Conservation (phyloP, 2,329 filamentous ascomycete genomes). For the Stachybotrys echinatus region DNA sequence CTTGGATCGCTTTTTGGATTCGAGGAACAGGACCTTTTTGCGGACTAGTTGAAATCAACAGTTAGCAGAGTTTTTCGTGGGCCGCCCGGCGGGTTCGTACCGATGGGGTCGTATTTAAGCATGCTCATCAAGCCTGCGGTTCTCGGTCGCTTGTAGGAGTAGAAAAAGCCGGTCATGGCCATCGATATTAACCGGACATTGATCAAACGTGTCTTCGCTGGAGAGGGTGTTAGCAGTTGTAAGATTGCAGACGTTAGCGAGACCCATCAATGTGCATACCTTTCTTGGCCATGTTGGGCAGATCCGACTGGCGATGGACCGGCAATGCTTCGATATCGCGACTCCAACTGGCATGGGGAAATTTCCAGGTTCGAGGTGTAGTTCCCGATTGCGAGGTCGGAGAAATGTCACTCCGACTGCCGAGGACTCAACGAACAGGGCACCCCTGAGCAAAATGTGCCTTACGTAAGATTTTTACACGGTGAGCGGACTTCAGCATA, state of each 20-base stretch:
- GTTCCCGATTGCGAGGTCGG: neutral
- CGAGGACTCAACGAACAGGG: neutral
- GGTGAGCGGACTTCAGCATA: too few relatives aligned
- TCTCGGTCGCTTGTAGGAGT: slow-evolving; percentile 80
- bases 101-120: slow-evolving; percentile 97
- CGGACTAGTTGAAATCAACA: slow-evolving; percentile 55
- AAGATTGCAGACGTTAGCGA: neutral
- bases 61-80: neutral
- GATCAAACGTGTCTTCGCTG: slow-evolving; percentile 88
- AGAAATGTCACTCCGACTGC: neutral
- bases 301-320: neutral
- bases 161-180: slow-evolving; percentile 98
- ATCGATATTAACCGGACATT: slow-evolving; percentile 93
- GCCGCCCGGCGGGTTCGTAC: slow-evolving; percentile 39
- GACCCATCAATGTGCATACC: slow-evolving; percentile 4
- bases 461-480: too few relatives aligned
- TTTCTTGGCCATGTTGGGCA: slow-evolving; percentile 18
- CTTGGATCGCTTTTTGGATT: neutral
- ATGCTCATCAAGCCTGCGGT: slow-evolving; percentile 82
- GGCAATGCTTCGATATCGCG: neutral
- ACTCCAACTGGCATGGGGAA: neutral
- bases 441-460: too few relatives aligned
- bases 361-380: neutral
- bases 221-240: neutral
- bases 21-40: slow-evolving; percentile 92